Evolutionary conservation across 495 filamentous ascomycete species (phyloP).

Genomic region (Penicillium silybi): DNA sequence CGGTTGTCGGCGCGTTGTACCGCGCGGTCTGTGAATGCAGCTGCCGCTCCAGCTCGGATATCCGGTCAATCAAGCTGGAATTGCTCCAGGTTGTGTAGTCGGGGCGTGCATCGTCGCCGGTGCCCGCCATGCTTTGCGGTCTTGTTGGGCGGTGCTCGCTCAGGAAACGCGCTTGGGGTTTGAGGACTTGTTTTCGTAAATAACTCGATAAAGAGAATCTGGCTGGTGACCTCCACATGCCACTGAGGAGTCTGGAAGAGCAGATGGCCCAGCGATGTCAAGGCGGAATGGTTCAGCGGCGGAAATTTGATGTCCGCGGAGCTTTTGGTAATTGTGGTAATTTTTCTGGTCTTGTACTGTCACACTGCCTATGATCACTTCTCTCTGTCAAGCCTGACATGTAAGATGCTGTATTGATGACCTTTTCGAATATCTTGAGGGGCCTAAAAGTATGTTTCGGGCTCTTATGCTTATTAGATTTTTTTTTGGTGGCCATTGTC

Average conservation of each 20-base stretch:
- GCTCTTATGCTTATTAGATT: no score
- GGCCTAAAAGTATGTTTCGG: no score
- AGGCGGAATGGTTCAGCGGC: not conserved
- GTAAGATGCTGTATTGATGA: not conserved
- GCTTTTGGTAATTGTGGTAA: constrained; percentile 10
- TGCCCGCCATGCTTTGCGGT: constrained; percentile 14
- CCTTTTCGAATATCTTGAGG: not conserved
- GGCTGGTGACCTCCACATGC: constrained; percentile 22
- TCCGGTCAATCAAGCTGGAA: constrained; percentile 59
- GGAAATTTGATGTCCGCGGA: constrained; percentile 10
- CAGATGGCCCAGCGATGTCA: not conserved
- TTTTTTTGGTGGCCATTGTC: not conserved
- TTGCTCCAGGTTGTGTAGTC: constrained; percentile 63
- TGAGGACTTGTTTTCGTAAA: not conserved
- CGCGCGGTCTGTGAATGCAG: constrained; percentile 46
- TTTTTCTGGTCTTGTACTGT: constrained; percentile 5
- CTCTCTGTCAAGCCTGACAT: not conserved
- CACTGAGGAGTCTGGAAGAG: constrained; percentile 5
- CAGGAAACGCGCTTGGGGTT: constrained; percentile 7
- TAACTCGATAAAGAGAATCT: constrained; percentile 7
- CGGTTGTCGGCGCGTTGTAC: constrained; percentile 25
- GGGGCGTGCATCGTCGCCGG: constrained; percentile 11
- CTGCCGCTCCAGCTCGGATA: constrained; percentile 61
- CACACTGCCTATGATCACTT: not conserved
- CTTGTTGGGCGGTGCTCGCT: constrained; percentile 8